These are phyloP conservation scores for Berkeleyomyces basicola DNA, from an alignment of 2,329 filamentous ascomycete species.

Conservation along the genomic window DNA sequence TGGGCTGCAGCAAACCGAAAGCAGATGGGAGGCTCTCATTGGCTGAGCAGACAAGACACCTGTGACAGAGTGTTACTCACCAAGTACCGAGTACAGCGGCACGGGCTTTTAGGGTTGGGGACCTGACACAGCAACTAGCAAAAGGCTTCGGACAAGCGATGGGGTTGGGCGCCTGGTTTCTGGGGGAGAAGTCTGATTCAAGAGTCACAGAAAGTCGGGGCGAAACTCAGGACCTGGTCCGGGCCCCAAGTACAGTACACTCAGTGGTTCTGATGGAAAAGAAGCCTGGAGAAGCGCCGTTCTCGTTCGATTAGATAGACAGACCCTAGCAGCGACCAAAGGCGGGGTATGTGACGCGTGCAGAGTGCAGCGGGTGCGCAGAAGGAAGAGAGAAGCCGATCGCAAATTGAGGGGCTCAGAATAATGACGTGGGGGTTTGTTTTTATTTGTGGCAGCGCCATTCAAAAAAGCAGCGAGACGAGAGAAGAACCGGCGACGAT, in stretches of 20 bases:
- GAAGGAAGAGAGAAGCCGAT: background rate
- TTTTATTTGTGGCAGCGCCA: no score
- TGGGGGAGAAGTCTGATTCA: background rate
- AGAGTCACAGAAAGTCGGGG: no score
- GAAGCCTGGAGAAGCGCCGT: background rate
- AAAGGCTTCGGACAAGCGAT: background rate
- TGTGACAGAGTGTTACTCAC: conserved; percentile 3
- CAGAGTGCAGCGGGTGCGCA: background rate
- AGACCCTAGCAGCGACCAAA: background rate
- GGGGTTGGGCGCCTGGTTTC: background rate
- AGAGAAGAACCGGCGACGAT: no score
- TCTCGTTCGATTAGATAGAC: background rate
- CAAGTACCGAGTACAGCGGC: conserved; percentile 4
- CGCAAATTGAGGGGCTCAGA: background rate
- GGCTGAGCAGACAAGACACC: background rate
- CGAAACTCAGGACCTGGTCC: no score
- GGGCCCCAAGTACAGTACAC: background rate
- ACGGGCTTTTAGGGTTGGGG: no score
- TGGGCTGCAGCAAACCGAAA: background rate
- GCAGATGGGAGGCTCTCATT: background rate
- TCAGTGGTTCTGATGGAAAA: background rate
- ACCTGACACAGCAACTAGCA: background rate
- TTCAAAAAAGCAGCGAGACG: no score
- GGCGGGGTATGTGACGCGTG: background rate
- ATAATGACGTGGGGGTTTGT: background rate